phyloP scores from a whole-genome alignment of 805 yeast genomes.

The Lipomyces oligophaga region DNA sequence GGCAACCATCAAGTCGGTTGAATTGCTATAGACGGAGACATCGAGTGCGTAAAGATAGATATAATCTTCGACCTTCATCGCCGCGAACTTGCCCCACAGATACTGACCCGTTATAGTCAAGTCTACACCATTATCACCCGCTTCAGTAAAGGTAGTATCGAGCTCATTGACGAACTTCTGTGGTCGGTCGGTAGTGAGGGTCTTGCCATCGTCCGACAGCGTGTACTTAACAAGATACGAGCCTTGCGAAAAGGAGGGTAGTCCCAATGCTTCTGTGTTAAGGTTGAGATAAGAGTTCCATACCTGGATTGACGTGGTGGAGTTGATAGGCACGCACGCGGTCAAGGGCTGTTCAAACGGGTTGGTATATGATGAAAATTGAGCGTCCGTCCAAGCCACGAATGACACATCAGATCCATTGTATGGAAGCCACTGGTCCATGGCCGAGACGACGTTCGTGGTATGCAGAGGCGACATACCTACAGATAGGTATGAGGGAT shows the following conservation, averaged over 20 bases:
- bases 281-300: too few relatives aligned
- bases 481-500: slow-evolving; percentile 11
- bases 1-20: slow-evolving; percentile 5
- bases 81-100: slow-evolving; percentile 16
- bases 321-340: too few relatives aligned
- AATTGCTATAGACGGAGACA: slow-evolving; percentile 14
- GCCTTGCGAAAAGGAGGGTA: too few relatives aligned
- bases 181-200: neutral
- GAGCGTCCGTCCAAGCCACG: too few relatives aligned
- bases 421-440: too few relatives aligned
- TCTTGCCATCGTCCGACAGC: slow-evolving; percentile 9
- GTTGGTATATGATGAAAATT: too few relatives aligned
- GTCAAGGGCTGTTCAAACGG: too few relatives aligned
- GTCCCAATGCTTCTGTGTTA: too few relatives aligned
- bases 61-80: slow-evolving; percentile 11
- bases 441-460: too few relatives aligned
- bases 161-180: slow-evolving; percentile 14
- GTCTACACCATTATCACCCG: slow-evolving; percentile 16
- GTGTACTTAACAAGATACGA: too few relatives aligned
- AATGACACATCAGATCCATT: too few relatives aligned
- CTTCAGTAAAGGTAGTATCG: slow-evolving; percentile 14
- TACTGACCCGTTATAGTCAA: slow-evolving; percentile 16
- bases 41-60: slow-evolving; percentile 6
- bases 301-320: too few relatives aligned
- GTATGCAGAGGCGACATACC: slow-evolving; percentile 26